phyloP scores from a whole-genome alignment of 1,139 yeast species.

The Lodderomyces metapsilosis region DNA sequence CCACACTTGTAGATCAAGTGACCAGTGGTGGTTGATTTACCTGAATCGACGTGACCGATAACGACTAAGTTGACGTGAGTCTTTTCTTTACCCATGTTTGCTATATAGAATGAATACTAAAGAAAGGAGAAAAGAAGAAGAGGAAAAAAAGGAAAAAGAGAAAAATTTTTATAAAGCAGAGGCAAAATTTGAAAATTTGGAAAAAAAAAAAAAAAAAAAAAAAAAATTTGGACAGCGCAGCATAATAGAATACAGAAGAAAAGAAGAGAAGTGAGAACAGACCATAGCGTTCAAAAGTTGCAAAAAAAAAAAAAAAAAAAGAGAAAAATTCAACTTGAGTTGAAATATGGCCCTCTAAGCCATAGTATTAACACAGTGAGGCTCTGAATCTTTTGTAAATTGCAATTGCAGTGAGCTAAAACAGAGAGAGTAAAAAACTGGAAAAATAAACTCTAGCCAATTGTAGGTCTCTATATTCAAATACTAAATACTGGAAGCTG shows the following conservation, averaged over 20 bases:
- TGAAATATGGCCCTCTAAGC: no score
- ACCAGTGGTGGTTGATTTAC: slow-evolving; percentile 51
- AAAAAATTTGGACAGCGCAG: slow-evolving; percentile 3
- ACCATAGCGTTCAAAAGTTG: neutral
- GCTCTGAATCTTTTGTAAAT: no score
- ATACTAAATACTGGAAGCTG: no score
- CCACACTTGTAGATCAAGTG: slow-evolving; percentile 96
- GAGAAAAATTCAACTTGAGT: neutral
- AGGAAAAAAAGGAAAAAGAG: slow-evolving; percentile 8
- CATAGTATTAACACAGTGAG: no score
- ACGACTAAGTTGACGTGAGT: slow-evolving; percentile 98
- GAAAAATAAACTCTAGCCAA: neutral
- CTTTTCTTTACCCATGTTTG: slow-evolving; percentile 80
- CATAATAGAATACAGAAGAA: neutral
- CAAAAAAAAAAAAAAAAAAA: neutral
- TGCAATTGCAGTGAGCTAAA: neutral
- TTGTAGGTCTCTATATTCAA: neutral
- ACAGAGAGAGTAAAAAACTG: no score
- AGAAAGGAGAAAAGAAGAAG: slow-evolving; percentile 8
- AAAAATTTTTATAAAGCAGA: slow-evolving; percentile 9
- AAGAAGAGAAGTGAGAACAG: slow-evolving; percentile 3
- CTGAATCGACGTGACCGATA: slow-evolving; percentile 99
- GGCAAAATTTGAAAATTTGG: neutral
- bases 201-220: no score
- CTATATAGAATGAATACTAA: slow-evolving; percentile 9